Evolutionary conservation across 2,329 filamentous ascomycete genomes (phyloP), one percentile per base, ranked within the genome.

Genomic region (Calonectria hongkongensis): DNA sequence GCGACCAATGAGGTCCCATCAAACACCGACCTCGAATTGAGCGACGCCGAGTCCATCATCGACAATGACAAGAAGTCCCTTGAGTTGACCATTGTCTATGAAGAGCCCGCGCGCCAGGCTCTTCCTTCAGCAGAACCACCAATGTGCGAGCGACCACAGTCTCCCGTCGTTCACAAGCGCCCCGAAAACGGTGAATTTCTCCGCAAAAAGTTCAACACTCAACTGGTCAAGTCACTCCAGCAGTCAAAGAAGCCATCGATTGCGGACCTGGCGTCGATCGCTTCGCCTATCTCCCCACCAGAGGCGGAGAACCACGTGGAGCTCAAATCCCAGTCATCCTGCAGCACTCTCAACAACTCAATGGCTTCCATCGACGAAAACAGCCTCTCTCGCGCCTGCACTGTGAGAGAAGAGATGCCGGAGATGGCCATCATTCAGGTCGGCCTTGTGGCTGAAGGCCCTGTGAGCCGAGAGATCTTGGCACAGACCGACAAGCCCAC

Each of bases 381-480:
- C 21, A 21, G 21, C n/a, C 45, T 48, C 45, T 48, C 45, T 25
- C 45, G 45, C 1, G 45, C 21, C 21, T 25, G n/a, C 36, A 60
- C 54, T 1, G 27, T 9, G 25, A 30, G 15, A 8, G 48, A 51
- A 12, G 48, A 51, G 48, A 28, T 21, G 25, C 36, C 25, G 13
- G 54, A 60, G 54, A 60, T 7, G 2, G 27, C 54, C 54, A 60
- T 60, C 36, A 60, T 60, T 33, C 54, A 60, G 21, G 54, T 60
- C n/a, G 54, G 54, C 36, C 54, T 60, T 12, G 54, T 60, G 21
- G 54, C 54, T 4, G 54, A 60, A 4, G 54, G 33, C 36, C 33
- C 54, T 9, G 21, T 25, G n/a, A 60, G 36, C 36, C 15, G 39
- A 25, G 54, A 60, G 21, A 60, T 25, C 13, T 16, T 60, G 33